These are phyloP conservation scores for Colletotrichum australisinense DNA, from an alignment of 2,329 filamentous ascomycete genomes.

Conservation along the genomic window DNA sequence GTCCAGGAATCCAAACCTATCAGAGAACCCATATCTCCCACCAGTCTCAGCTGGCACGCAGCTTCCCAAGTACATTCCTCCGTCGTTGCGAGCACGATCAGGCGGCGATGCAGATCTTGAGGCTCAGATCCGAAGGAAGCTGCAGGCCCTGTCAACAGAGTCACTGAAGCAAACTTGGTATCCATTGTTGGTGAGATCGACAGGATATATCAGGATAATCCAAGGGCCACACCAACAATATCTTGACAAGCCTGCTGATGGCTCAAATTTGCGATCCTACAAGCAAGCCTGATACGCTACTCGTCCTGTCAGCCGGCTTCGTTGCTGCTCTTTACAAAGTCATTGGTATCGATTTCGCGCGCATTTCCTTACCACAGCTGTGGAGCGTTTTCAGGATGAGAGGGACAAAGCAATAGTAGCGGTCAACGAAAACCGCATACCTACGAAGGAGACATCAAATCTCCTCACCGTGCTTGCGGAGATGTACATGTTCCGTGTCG, in stretches of 20 bases:
- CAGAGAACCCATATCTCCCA: constrained; percentile 86
- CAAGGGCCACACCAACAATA: constrained; percentile 89
- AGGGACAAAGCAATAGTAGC: constrained; percentile 60
- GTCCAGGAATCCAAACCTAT: constrained; percentile 56
- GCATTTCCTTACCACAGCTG: constrained; percentile 82
- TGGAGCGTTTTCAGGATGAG: constrained; percentile 78
- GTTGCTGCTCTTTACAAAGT: constrained; percentile 88
- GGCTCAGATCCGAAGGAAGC: constrained; percentile 78
- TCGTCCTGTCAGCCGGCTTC: constrained; percentile 92
- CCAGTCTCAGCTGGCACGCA: constrained; percentile 62
- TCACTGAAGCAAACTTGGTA: constrained; percentile 90
- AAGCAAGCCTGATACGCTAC: constrained; percentile 85
- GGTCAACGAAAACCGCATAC: constrained; percentile 43
- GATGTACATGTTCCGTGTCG: constrained; percentile 91
- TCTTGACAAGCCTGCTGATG: constrained; percentile 81
- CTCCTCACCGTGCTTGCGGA: constrained; percentile 85
- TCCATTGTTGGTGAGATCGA: constrained; percentile 87
- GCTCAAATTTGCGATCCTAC: constrained; percentile 84
- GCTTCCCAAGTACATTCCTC: constrained; percentile 85
- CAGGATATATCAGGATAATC: constrained; percentile 83
- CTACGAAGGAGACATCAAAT: constrained; percentile 76
- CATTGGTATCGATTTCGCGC: constrained; percentile 92
- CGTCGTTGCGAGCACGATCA: constrained; percentile 77
- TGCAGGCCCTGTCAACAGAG: constrained; percentile 89
- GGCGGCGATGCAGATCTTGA: constrained; percentile 75